Evolutionary conservation across 768 basidiomycete genomes (phyloP), one percentile per base, ranked within the genome.

Genomic region (Russula sp.): DNA sequence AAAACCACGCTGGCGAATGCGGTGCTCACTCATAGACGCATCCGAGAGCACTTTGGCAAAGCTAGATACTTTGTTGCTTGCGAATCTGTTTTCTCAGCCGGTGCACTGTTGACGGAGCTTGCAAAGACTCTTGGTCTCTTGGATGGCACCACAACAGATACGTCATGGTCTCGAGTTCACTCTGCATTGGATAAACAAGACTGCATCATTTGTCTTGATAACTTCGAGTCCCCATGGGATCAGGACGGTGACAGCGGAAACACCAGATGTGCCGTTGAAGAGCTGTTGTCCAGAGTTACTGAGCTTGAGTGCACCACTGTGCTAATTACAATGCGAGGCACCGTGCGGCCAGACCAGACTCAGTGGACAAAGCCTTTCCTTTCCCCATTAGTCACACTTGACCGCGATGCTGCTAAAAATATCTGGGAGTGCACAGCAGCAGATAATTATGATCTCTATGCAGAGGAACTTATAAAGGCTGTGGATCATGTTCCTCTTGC

Each of bases 191-290:
- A 36, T n/a, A 5, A 9, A 51, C 22, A 9, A 7, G 36, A 38
- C 36, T 38, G 70, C 6, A 39, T 77, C 25, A 41, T 78, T 25
- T 58, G 77, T 20, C 67, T 78, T 5, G 76, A 77, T 60, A 78
- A 77, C 58, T 75, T 78, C 55, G 77, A 78, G 67, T 75, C 75
- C 11, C 70, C 73, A 10, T 76, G 75, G 75, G 68, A 74, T 56
- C 61, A 64, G 39, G 63, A 56, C 13, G 54, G 25, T 7, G 42
- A 35, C n/a, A n/a, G n/a, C n/a, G n/a, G n/a, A n/a, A n/a, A n/a
- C 20, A 47, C 20, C 2, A 38, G 46, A 35, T 18, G n/a, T 16
- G 22, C 60, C 10, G 60, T 61, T 8, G 54, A 61, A 18, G 46
- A 47, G 22, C n/a, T 61, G 14, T 46, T 61, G 7, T 41, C 36